Conservation (phyloP, 106 monocot genomes). For the Apostasia shenzhenica region DNA sequence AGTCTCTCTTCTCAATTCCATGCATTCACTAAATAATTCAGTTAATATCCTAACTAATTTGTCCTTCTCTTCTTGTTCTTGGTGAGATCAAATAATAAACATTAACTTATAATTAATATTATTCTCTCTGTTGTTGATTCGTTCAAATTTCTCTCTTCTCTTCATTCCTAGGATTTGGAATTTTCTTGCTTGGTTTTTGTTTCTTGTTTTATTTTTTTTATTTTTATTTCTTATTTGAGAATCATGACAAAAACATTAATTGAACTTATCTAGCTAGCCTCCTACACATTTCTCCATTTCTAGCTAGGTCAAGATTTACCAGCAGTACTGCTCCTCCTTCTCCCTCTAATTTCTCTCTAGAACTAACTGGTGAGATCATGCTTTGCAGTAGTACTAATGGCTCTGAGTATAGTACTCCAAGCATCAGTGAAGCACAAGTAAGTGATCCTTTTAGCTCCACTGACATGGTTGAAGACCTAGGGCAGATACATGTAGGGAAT, state of each 20-base stretch:
- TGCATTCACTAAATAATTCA: background rate
- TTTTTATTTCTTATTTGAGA: background rate
- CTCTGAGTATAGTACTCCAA: constrained; percentile 5
- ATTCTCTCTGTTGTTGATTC: background rate
- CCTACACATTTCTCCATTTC: background rate
- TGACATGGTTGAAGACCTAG: constrained; percentile 24
- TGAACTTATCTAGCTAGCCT: too few relatives aligned
- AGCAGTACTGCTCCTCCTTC: too few relatives aligned
- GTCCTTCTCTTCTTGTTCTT: background rate
- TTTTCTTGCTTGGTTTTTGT: constrained; percentile 1
- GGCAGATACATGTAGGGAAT: background rate
- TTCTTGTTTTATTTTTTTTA: background rate
- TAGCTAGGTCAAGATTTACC: background rate
- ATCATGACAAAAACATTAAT: background rate
- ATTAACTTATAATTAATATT: background rate
- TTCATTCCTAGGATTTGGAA: constrained; percentile 6
- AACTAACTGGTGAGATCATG: too few relatives aligned
- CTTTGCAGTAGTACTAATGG: constrained; percentile 7
- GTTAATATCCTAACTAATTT: background rate
- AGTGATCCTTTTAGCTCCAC: background rate
- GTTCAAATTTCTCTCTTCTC: too few relatives aligned
- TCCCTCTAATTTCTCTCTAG: too few relatives aligned
- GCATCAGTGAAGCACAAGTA: constrained; percentile 1
- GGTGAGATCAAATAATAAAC: background rate
- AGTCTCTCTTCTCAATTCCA: constrained; percentile 1